Base-by-base conservation (phyloP, 192 early-diverging fungal genomes). In the Borealophlyctis nickersoniae region DNA sequence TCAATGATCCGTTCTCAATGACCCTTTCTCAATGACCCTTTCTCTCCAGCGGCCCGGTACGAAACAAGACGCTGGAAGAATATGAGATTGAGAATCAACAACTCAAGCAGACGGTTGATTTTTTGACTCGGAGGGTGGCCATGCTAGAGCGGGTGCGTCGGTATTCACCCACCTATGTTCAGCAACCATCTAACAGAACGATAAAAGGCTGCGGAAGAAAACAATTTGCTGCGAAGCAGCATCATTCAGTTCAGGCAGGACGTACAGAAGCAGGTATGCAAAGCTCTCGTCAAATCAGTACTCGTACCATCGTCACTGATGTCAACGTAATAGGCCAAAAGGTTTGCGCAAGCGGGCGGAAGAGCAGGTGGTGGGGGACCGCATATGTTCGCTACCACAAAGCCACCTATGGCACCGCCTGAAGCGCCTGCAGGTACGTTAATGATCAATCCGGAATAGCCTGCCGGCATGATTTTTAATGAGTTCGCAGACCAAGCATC, bases 221-320 rank as follows among this genome's bases (percentile, higher is more conserved):
- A 80, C 65, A 81, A 73, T 22, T 69, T 87, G 67, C 69, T 88
- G 32, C 76, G 76, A 58, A 80, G 74, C 56, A 83, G 78, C 33
- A 86, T 89, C 60, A 62, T 87, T 26, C 88, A 89, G 65, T 86
- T 89, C 53, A 74, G 78, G 52, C 83, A 88, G 48, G 83, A 88
- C 76, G 45, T 67, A 5, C 57, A 60, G 36, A 74, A 73, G 61
- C 79, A 83, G 58, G 81, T 75, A 3, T 68, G 56, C 80, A 71
- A 68, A 77, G 67, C 7, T 53, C 62, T 52, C 32, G 22, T 36
- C 45, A 45, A 22, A 28, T 49, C 23, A 29, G 34, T 56, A 70
- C 56, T 11, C 52, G 74, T 7, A 7, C 39, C 7, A 19, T 45
- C 39, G n/a, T n/a, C n/a, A n/a, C n/a, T n/a, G n/a, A n/a, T n/a